phyloP scores from a whole-genome alignment of 2,329 filamentous ascomycete species.

The Huntiella omanensis region DNA sequence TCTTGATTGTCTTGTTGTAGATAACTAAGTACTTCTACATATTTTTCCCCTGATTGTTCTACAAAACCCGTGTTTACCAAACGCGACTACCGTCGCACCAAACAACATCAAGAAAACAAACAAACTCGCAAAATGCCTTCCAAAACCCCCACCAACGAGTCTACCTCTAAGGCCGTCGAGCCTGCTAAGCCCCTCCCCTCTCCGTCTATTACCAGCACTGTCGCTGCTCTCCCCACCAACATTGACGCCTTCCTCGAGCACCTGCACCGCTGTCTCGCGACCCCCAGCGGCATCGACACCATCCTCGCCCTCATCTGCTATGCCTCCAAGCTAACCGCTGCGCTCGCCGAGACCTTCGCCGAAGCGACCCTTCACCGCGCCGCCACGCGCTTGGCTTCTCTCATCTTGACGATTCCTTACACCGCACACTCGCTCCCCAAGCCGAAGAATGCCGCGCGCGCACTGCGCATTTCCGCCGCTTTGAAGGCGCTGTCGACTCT shows the following conservation, averaged over 20 bases:
- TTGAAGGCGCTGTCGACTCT: constrained; percentile 44
- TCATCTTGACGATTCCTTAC: constrained; percentile 31
- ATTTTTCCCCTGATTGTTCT: neutral
- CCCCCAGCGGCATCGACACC: constrained; percentile 49
- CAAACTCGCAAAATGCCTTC: neutral
- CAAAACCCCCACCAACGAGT: neutral
- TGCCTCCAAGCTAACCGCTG: constrained; percentile 35
- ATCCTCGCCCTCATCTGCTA: constrained; percentile 53
- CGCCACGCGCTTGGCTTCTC: constrained; percentile 31
- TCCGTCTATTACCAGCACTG: constrained; percentile 13
- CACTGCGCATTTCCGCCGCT: constrained; percentile 16
- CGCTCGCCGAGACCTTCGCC: constrained; percentile 31
- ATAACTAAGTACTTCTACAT: too few relatives aligned
- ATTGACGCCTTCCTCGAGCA: constrained; percentile 35
- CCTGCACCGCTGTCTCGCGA: constrained; percentile 45
- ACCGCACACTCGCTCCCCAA: constrained; percentile 24
- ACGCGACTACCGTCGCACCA: too few relatives aligned
- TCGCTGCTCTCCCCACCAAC: constrained; percentile 19
- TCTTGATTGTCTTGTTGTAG: too few relatives aligned
- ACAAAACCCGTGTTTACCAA: neutral
- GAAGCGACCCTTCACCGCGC: constrained; percentile 37
- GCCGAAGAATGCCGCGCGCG: constrained; percentile 13
- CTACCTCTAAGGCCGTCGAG: constrained; percentile 3
- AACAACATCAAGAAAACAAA: too few relatives aligned
- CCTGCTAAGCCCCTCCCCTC: constrained; percentile 1